Percentiles rank a stretch among this genome's conserved stretches.
These are phyloP conservation scores for Suhomyces faveliae DNA, from an alignment of 805 yeast genomes.

Conservation along the genomic window DNA sequence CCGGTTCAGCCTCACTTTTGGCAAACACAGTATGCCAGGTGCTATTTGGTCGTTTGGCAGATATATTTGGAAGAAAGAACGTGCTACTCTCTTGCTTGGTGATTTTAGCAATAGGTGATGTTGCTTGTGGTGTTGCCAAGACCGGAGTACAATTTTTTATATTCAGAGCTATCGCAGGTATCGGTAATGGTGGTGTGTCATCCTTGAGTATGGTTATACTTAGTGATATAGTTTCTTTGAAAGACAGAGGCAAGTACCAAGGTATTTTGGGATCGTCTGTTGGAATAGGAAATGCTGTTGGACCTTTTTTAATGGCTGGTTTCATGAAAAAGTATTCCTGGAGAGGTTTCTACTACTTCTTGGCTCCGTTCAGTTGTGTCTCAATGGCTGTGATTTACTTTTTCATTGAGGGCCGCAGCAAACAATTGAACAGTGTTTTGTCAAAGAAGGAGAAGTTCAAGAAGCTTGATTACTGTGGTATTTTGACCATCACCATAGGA, in stretches of 20 bases:
- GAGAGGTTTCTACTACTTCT: slow-evolving; percentile 53
- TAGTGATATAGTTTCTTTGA: slow-evolving; percentile 53
- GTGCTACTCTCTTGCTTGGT: slow-evolving; percentile 40
- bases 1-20: slow-evolving; percentile 52
- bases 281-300: slow-evolving; percentile 52
- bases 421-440: slow-evolving; percentile 25
- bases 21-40: slow-evolving; percentile 54
- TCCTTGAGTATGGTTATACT: slow-evolving; percentile 52
- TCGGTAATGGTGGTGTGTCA: slow-evolving; percentile 55
- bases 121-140: slow-evolving; percentile 52
- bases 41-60: slow-evolving; percentile 52
- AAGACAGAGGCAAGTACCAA: slow-evolving; percentile 56
- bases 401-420: slow-evolving; percentile 37
- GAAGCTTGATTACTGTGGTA: slow-evolving; percentile 55
- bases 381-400: slow-evolving; percentile 30
- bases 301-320: slow-evolving; percentile 57
- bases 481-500: slow-evolving; percentile 46
- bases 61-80: slow-evolving; percentile 52
- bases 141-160: slow-evolving; percentile 49
- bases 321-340: slow-evolving; percentile 46
- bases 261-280: slow-evolving; percentile 53
- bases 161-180: slow-evolving; percentile 54
- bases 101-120: slow-evolving; percentile 43
- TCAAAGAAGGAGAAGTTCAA: slow-evolving; percentile 35
- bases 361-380: slow-evolving; percentile 41